A percentile compares a stretch with the other conserved stretches of the same genome.
These are phyloP conservation scores for Cytospora schulzeri DNA, from an alignment of 2,329 filamentous ascomycete species.

Conservation along the genomic window DNA sequence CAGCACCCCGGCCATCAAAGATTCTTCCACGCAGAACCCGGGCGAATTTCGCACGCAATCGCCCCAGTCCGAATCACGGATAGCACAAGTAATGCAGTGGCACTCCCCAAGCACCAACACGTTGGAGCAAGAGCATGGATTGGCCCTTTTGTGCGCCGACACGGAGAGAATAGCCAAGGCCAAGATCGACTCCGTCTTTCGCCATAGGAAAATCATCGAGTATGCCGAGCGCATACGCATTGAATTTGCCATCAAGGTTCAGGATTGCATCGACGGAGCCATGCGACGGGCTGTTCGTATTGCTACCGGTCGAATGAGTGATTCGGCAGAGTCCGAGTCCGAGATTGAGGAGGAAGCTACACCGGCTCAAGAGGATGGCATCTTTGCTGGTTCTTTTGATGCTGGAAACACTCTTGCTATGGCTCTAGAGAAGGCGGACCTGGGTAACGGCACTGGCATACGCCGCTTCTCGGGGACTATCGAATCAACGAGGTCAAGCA, in stretches of 20 bases:
- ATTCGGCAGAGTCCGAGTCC: slow-evolving; percentile 68
- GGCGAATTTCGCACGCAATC: slow-evolving; percentile 91
- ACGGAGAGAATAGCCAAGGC: slow-evolving; percentile 81
- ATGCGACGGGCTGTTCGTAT: slow-evolving; percentile 87
- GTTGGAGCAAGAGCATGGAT: slow-evolving; percentile 87
- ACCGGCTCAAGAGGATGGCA: slow-evolving; percentile 53
- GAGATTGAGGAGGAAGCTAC: slow-evolving; percentile 47
- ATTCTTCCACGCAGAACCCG: slow-evolving; percentile 65
- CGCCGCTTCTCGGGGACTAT: slow-evolving; percentile 60
- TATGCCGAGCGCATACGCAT: slow-evolving; percentile 94
- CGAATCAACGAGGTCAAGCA: slow-evolving; percentile 82
- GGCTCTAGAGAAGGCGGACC: slow-evolving; percentile 51
- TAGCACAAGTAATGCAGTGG: slow-evolving; percentile 94
- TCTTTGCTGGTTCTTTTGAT: slow-evolving; percentile 62
- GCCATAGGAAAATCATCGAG: slow-evolving; percentile 89
- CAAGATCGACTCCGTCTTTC: slow-evolving; percentile 91
- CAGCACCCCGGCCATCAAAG: slow-evolving; percentile 90
- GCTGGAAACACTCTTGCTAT: slow-evolving; percentile 58
- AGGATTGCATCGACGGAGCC: slow-evolving; percentile 93
- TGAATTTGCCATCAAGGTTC: slow-evolving; percentile 89
- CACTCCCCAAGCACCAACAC: slow-evolving; percentile 91
- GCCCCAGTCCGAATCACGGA: slow-evolving; percentile 91
- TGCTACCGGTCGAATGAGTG: slow-evolving; percentile 80
- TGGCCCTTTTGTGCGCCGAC: slow-evolving; percentile 85
- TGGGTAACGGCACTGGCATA: slow-evolving; percentile 44